Evolutionary conservation across 2,329 filamentous ascomycete species (phyloP), one percentile per base, ranked within the genome.

Genomic region (Metarhizium brunneum): DNA sequence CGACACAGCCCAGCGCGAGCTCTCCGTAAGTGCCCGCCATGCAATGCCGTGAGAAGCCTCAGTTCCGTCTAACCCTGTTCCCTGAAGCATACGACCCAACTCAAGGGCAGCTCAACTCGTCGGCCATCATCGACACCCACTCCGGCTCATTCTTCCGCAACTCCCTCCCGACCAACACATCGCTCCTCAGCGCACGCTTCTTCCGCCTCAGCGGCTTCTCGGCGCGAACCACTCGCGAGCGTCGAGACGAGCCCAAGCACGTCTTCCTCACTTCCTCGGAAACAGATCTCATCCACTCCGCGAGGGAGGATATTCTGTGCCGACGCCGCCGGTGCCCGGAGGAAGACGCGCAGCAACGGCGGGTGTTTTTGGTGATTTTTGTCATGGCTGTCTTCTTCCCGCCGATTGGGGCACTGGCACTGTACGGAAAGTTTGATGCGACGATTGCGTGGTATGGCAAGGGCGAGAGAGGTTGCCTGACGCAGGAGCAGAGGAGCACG

Each of bases 361-460:
- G 57, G 0, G 71, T 74, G 53, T 80, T 78, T 59, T 60, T 66
- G 8, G 47, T 63, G 13, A 70, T 78, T 58, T 61, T 72, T 48
- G 35, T 65, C 0, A 50, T 77, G 47, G 73, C 72, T 18, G 54
- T 75, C 1, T 45, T 67, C 6, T 69, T 81, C n/a, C 79, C 79
- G 0, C 75, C 81, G 50, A 64, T 77, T 10, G 72, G 76, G 0
- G 56, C 77, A 0, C 61, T 80, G 7, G 73, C 75, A 1, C 68
- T 78, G 30, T 67, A 63, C 10, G 76, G 77, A 11, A 69, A 65
- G 13, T 74, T 80, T 49, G 71, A 78, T 59, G 66, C 68, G 1
- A 71, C 71, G 0, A 69, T 81, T 32, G 71, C 71, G 6, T 81
- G 77, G 77, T 73, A 71, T 53, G 79, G 77, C 0, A 64, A 69